Evolutionary conservation across 805 yeast species (phyloP), one percentile per base, ranked within the genome.

Genomic region (Nakazawaea siamensis): DNA sequence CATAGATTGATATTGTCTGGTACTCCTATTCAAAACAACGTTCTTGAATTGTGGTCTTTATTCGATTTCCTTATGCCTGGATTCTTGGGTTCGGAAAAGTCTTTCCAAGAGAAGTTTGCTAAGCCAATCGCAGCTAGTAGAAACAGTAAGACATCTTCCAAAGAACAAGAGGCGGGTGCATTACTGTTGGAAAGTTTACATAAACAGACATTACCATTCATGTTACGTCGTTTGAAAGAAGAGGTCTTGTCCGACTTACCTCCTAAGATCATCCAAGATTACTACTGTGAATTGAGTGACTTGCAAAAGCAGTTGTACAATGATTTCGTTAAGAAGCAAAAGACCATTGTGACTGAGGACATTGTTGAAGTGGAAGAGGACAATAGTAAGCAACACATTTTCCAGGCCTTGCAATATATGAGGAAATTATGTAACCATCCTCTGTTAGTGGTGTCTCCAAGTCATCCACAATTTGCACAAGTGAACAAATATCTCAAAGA

Each of bases 61-160:
- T 92, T 92, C 64, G 98, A 92, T 57, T 92, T 87, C 56, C 66
- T 92, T 55, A 92, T 92, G 99, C 99, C 99, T 2, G 99, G 99
- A 0, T 92, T 92, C 51, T 64, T 92, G 44, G 99, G 99, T 11
- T 79, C 94, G 3, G 98, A 92, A 51, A 90, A 87, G 57, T 71
- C 80, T 33, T 92, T 92, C 63, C 92, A 87, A 50, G 97, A 90
- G 43, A 66, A 88, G 45, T 92, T 90, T 66, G 94, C 97, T n/a
- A 88, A 88, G 51, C 99, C 99, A 2, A 92, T 92, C 54, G 90
- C 97, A 3, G 90, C 94, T 2, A 81, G 95, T 27, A 69, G 96
- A 51, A 85, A 83, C 45, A 79, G 86, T 45, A 90, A 88, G 53
- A 84, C 88, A 0, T 73, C 87, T 3, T 79, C 94, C 0, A 90